Base-by-base conservation (phyloP, 768 basidiomycete species). In the Cantharellus cinnabarinus region DNA sequence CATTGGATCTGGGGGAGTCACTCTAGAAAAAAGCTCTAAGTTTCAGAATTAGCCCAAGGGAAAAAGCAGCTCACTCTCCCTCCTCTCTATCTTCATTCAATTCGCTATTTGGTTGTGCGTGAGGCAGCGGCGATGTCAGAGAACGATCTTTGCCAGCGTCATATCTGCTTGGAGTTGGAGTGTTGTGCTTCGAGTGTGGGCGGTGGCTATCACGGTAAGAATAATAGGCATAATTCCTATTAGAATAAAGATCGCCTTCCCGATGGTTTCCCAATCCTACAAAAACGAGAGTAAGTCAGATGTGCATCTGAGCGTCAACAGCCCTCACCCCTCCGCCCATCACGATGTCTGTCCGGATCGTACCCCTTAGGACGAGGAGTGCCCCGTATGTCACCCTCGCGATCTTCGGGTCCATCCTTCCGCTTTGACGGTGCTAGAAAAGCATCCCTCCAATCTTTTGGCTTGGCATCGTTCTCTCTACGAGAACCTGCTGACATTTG, bases 21-120 rank as follows among this genome's bases (percentile, higher is more conserved):
- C 20, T 29, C 20, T 29, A 29, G 20, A 29, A 29, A 29, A 29
- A 29, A 29, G 20, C 20, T 29, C 20, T 29, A 29, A 29, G 20
- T 29, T 29, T 29, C 0, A 29, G 20, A 29, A 29, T 29, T 29
- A 29, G 20, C 4, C 10, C 42, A 44, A 48, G 63, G 56, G 51
- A 41, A 53, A 15, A 48, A 59, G 57, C 62, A 57, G 90, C 90
- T 85, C 71, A 93, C 89, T 94, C 90, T 75, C 86, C 89, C 76
- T 93, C 90, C 73, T 90, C 86, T 68, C 71, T 83, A 64, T 88
- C 86, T 7, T 79, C 78, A 57, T 77, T 29, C 77, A 7, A 69
- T 64, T 54, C 61, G 44, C 44, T 48, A 67, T 3, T 61, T 58
- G 59, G 50, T 62, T 60, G 48, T 50, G 63, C 58, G 61, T 65